These are phyloP conservation scores for Suhomyces sp. DNA, from an alignment of 805 yeast genomes.

Conservation along the genomic window DNA sequence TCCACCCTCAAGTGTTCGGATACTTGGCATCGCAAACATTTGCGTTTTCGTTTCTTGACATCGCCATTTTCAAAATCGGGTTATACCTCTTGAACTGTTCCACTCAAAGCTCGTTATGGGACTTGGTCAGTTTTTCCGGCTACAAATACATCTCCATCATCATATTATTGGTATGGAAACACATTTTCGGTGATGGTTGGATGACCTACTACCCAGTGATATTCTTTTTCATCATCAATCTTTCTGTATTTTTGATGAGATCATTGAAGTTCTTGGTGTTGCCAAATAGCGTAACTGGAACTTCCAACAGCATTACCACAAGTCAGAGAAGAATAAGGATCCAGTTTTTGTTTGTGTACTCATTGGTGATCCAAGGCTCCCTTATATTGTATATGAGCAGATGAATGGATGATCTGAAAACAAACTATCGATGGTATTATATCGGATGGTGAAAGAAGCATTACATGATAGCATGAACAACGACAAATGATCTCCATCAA, in stretches of 20 bases:
- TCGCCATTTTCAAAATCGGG: slow-evolving; percentile 73
- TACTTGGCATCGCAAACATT: slow-evolving; percentile 81
- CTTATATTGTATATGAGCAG: slow-evolving; percentile 69
- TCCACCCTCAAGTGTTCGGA: slow-evolving; percentile 92
- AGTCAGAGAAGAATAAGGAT: slow-evolving; percentile 77
- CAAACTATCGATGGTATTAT: too few relatives aligned
- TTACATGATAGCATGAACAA: too few relatives aligned
- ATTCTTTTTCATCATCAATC: slow-evolving; percentile 41
- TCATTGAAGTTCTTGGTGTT: slow-evolving; percentile 67
- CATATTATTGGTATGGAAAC: slow-evolving; percentile 53
- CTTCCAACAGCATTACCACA: slow-evolving; percentile 56
- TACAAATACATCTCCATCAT: slow-evolving; percentile 88
- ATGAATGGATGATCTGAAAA: too few relatives aligned
- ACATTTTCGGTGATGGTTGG: slow-evolving; percentile 37
- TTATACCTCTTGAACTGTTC: slow-evolving; percentile 74
- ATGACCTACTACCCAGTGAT: slow-evolving; percentile 34
- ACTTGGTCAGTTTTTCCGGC: slow-evolving; percentile 85
- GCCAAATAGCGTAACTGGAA: slow-evolving; percentile 45
- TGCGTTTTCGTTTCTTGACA: slow-evolving; percentile 78
- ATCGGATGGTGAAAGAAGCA: too few relatives aligned
- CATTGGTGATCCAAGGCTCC: slow-evolving; percentile 75
- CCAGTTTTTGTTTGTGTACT: slow-evolving; percentile 81
- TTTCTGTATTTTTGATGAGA: slow-evolving; percentile 63
- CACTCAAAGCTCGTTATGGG: slow-evolving; percentile 65
- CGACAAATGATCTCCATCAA: too few relatives aligned